Percentiles rank a stretch among this genome's conserved stretches.
Conservation (phyloP, 768 basidiomycete species). For the Austroboletus eburneus region DNA sequence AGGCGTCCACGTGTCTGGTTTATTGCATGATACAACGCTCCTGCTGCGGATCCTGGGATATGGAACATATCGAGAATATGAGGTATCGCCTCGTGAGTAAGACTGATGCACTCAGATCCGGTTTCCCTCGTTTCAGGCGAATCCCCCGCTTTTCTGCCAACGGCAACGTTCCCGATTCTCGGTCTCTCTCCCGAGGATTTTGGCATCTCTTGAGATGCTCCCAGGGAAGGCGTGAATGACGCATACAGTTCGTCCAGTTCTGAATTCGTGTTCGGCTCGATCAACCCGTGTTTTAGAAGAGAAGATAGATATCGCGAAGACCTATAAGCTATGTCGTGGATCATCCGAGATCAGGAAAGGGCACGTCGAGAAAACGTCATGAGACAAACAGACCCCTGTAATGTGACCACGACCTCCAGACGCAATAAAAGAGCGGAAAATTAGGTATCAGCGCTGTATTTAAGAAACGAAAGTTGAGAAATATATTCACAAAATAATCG, state of each 20-base stretch:
- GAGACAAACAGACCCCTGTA: conserved; percentile 53
- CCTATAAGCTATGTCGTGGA: conserved; percentile 50
- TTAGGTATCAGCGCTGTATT: conserved; percentile 74
- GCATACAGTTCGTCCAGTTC: conserved; percentile 57
- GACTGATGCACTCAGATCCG: conserved; percentile 34
- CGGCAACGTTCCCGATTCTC: neutral
- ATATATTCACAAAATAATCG: neutral
- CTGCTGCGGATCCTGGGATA: conserved; percentile 40
- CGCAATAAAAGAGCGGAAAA: conserved; percentile 81
- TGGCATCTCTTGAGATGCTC: conserved; percentile 8
- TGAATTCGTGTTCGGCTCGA: conserved; percentile 52
- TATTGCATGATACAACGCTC: conserved; percentile 60
- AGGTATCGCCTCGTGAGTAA: conserved; percentile 53
- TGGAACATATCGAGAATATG: conserved; percentile 43
- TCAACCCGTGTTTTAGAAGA: conserved; percentile 51
- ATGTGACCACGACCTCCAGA: conserved; percentile 83
- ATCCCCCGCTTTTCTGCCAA: conserved; percentile 2
- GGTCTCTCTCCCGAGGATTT: conserved; percentile 8
- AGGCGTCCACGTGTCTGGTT: conserved; percentile 47
- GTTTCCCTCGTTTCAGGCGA: conserved; percentile 2
- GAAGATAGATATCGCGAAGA: conserved; percentile 63
- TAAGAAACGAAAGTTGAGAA: conserved; percentile 1
- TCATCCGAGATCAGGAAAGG: conserved; percentile 1
- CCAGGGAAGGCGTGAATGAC: conserved; percentile 21
- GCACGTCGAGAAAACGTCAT: neutral